A percentile compares a stretch with the other conserved stretches of the same genome.
phyloP scores from a whole-genome alignment of 2,329 filamentous ascomycete genomes.

The Microascus cirrosus region DNA sequence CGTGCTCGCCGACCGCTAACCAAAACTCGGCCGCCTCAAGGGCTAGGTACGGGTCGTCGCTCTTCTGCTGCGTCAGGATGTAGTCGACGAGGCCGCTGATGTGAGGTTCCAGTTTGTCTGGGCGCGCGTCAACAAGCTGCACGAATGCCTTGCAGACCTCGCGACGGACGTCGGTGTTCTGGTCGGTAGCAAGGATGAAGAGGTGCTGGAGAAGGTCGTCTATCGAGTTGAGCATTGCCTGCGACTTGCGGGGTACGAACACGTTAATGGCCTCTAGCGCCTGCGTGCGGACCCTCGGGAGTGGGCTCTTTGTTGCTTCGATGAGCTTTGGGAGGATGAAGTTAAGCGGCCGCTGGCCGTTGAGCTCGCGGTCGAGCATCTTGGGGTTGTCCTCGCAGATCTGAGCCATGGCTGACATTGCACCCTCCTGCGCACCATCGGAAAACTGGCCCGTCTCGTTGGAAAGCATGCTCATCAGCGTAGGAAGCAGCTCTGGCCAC shows the following conservation, averaged over 20 bases:
- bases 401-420: slow-evolving; percentile 85
- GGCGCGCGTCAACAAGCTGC: slow-evolving; percentile 78
- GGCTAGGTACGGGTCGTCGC: slow-evolving; percentile 78
- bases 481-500: slow-evolving; percentile 84
- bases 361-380: slow-evolving; percentile 75
- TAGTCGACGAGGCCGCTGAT: slow-evolving; percentile 84
- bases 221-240: slow-evolving; percentile 69
- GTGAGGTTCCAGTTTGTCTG: slow-evolving; percentile 83
- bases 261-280: slow-evolving; percentile 82
- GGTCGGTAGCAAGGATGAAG: slow-evolving; percentile 69
- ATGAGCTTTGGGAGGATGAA: slow-evolving; percentile 86
- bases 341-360: slow-evolving; percentile 77
- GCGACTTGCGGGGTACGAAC: slow-evolving; percentile 76
- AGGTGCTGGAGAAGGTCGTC: slow-evolving; percentile 74
- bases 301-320: slow-evolving; percentile 67
- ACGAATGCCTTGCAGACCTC: slow-evolving; percentile 93
- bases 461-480: slow-evolving; percentile 66
- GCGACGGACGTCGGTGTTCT: slow-evolving; percentile 70
- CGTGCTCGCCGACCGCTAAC: slow-evolving; percentile 85
- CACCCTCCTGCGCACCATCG: slow-evolving; percentile 73
- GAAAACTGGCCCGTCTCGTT: slow-evolving; percentile 60
- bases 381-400: slow-evolving; percentile 95
- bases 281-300: slow-evolving; percentile 66
- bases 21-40: slow-evolving; percentile 96
- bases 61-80: slow-evolving; percentile 80